Evolutionary conservation across 257 asterid species (phyloP).

Genomic region (Handroanthus guayacan): DNA sequence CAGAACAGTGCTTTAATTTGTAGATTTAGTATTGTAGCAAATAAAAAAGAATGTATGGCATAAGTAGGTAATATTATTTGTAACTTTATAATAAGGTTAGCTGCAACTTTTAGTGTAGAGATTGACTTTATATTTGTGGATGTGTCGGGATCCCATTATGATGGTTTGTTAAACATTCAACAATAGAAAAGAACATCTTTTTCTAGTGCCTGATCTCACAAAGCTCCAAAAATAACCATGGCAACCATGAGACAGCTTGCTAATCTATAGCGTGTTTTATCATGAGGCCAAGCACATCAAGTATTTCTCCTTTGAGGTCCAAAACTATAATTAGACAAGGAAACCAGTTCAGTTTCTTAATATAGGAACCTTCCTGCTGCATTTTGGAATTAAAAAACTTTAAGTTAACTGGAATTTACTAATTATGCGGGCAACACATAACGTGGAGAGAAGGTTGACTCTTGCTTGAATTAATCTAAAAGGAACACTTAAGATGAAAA

Average conservation of each 20-base stretch:
- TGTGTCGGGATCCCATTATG: too few species aligned
- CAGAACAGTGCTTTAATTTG: neutral
- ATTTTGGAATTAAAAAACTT: too few species aligned
- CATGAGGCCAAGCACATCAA: neutral
- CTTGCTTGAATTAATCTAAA: too few species aligned
- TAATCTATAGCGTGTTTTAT: neutral
- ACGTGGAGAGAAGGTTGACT: too few species aligned
- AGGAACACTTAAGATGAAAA: too few species aligned
- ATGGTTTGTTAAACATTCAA: neutral
- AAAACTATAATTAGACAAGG: too few species aligned
- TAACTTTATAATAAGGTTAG: neutral
- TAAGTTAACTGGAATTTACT: too few species aligned
- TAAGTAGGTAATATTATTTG: conserved; percentile 11
- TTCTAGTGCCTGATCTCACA: neutral
- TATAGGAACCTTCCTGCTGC: too few species aligned
- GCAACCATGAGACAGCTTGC: conserved; percentile 4
- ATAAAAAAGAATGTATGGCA: neutral
- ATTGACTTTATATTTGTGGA: conserved; percentile 6
- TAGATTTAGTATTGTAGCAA: conserved; percentile 15
- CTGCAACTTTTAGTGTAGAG: neutral
- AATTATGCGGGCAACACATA: too few species aligned
- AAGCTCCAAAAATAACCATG: neutral
- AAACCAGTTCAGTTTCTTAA: too few species aligned
- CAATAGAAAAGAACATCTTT: neutral
- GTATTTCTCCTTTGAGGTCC: too few species aligned